Evolutionary conservation across 1,284 basidiomycete species (phyloP), one percentile per base, ranked within the genome.

Genomic region (Pseudozyma tsukubaensis): DNA sequence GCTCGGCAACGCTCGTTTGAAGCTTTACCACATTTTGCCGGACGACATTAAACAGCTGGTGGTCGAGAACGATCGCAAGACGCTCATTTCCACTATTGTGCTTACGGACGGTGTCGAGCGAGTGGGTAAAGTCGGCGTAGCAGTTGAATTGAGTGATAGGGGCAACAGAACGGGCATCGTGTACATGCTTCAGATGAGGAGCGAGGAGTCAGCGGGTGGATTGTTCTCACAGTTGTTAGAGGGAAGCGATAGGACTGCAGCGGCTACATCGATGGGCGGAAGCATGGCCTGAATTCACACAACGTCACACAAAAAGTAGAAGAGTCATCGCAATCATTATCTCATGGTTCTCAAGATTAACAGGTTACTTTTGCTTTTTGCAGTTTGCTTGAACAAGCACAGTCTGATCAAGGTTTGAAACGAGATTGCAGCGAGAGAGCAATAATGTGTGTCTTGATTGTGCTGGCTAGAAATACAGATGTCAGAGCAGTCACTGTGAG

Each of bases 51-150:
- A 98, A 86, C 97, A 99, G 85, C 89, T 99, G 32, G 97, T 99
- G 24, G 96, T 99, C 39, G 92, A 95, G 85, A 90, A 91, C 29
- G 93, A 96, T 71, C 90, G 89, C 80, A 92, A 90, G 72, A 81
- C 78, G 66, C 66, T 83, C n/a, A 95, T 99, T 68, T 97, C 94
- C 48, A 98, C 96, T 1, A 97, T 99, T 72, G 92, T 99, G 37
- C 87, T 98, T 57, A 92, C 91, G 3, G 95, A 98, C 84, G 97
- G 95, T 6, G 95, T 99, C 21, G 97, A 99, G 86, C 89, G 97
- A 42, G 95, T 99, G 19, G 97, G 94, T 21, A 97, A 95, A 86
- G 97, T 95, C 6, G 97, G 97, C 21, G 91, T 99, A 34, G 97
- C 97, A 37, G 91, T 99, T 64, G 96, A 99, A 86, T 86, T 99